phyloP scores from a whole-genome alignment of 306 rosid genomes.

The Trifolium pratense region DNA sequence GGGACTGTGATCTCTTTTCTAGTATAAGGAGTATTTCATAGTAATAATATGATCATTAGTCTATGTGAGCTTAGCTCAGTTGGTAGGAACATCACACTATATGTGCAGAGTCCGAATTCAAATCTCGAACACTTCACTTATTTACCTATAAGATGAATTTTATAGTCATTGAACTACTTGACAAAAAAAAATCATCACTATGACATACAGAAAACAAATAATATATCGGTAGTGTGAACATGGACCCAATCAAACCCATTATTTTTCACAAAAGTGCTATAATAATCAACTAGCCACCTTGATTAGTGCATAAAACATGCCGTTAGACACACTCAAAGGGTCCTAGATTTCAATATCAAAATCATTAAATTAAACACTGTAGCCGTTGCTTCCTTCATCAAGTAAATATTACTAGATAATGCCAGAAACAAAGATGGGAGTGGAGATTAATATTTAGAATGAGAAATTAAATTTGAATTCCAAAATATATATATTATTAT shows the following conservation, averaged over 20 bases:
- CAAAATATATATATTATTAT: not conserved
- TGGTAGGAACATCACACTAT: too few relatives aligned
- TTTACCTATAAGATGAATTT: too few relatives aligned
- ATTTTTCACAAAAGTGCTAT: not conserved
- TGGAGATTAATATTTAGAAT: conserved; percentile 9
- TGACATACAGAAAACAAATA: conserved; percentile 29
- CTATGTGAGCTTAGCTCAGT: too few relatives aligned
- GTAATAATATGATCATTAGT: too few relatives aligned
- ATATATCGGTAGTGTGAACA: conserved; percentile 14
- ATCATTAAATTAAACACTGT: conserved; percentile 16
- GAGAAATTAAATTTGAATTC: conserved; percentile 3
- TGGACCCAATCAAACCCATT: not conserved
- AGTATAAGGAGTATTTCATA: too few relatives aligned
- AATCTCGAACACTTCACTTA: too few relatives aligned
- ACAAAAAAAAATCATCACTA: not conserved
- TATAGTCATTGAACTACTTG: too few relatives aligned
- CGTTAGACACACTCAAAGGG: not conserved
- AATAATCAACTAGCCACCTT: conserved; percentile 36
- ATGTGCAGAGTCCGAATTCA: too few relatives aligned
- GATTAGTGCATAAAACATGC: conserved; percentile 25
- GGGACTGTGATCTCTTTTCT: not conserved
- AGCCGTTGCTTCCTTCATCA: not conserved
- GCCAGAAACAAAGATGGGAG: conserved; percentile 2
- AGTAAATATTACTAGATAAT: not conserved
- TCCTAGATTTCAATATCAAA: conserved; percentile 21